A percentile compares a stretch with the other conserved stretches of the same genome.
phyloP scores from a whole-genome alignment of 768 basidiomycete species.

The Boletus sensibilis region DNA sequence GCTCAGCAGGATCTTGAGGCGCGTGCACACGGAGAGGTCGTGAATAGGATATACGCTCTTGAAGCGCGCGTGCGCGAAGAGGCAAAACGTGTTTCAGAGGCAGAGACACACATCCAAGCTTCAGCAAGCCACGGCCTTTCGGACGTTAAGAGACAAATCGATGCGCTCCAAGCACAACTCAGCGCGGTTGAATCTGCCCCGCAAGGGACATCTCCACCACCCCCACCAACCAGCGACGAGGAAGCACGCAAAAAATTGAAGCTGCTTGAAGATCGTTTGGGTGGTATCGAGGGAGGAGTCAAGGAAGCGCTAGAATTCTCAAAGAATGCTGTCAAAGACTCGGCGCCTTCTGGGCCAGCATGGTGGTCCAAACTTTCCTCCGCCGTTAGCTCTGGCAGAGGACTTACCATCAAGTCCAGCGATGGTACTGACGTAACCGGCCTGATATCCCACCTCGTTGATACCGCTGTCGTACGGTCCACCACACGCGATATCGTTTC shows the following conservation, averaged over 20 bases:
- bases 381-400: constrained; percentile 41
- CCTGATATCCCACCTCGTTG: constrained; percentile 74
- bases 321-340: constrained; percentile 44
- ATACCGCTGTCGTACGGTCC: constrained; percentile 64
- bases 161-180: constrained; percentile 47
- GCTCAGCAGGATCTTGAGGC: constrained; percentile 53
- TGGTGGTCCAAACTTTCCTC: constrained; percentile 74
- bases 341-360: constrained; percentile 41
- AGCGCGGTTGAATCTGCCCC: constrained; percentile 28
- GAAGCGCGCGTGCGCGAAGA: constrained; percentile 52
- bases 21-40: constrained; percentile 50
- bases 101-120: constrained; percentile 48
- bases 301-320: constrained; percentile 72
- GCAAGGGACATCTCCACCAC: constrained; percentile 19
- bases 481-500: constrained; percentile 76
- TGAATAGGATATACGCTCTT: constrained; percentile 52
- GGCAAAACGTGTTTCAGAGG: constrained; percentile 49
- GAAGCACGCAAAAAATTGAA: constrained; percentile 55
- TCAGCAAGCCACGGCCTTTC: constrained; percentile 46
- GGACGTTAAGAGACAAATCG: constrained; percentile 55
- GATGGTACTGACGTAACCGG: constrained; percentile 74
- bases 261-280: constrained; percentile 62
- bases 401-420: constrained; percentile 64
- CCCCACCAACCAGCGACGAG: constrained; percentile 42
- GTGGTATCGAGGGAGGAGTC: constrained; percentile 57